Evolutionary conservation across 2,329 filamentous ascomycete genomes (phyloP).

Genomic region (Neopestalotiopsis rosae): DNA sequence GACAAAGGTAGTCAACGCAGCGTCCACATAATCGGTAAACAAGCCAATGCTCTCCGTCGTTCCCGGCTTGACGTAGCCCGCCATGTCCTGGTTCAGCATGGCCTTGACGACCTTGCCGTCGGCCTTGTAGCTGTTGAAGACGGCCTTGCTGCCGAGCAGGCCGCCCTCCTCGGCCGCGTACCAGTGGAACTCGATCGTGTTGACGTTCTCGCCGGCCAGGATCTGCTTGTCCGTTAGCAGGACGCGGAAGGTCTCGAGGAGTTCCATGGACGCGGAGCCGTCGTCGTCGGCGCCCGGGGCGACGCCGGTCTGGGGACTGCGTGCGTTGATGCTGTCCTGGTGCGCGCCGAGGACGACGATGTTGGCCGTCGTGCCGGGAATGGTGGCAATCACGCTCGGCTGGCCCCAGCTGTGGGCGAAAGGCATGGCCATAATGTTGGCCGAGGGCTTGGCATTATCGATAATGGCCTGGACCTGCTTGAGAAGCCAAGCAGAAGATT

Average conservation of each 20-base stretch:
- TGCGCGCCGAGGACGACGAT: slow-evolving; percentile 81
- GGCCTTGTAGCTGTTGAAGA: slow-evolving; percentile 44
- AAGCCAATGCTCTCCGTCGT: slow-evolving; percentile 40
- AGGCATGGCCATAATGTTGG: slow-evolving; percentile 62
- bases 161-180: slow-evolving; percentile 84
- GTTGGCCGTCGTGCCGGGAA: slow-evolving; percentile 74
- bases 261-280: slow-evolving; percentile 78
- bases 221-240: slow-evolving; percentile 69
- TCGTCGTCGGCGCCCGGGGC: slow-evolving; percentile 81
- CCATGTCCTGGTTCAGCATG: slow-evolving; percentile 52
- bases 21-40: slow-evolving; percentile 45
- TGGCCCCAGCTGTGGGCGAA: slow-evolving; percentile 79
- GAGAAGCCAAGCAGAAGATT: slow-evolving; percentile 78
- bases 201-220: slow-evolving; percentile 64
- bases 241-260: slow-evolving; percentile 77
- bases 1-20: slow-evolving; percentile 41
- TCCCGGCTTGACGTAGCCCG: slow-evolving; percentile 41
- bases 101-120: slow-evolving; percentile 41
- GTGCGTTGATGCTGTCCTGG: slow-evolving; percentile 81
- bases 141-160: slow-evolving; percentile 71
- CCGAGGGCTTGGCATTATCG: slow-evolving; percentile 60
- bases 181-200: slow-evolving; percentile 87
- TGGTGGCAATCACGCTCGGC: slow-evolving; percentile 77
- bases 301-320: slow-evolving; percentile 70
- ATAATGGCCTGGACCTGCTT: slow-evolving; percentile 69